Evolutionary conservation across 805 yeast species (phyloP).

Genomic region (Lachancea nothofagi): DNA sequence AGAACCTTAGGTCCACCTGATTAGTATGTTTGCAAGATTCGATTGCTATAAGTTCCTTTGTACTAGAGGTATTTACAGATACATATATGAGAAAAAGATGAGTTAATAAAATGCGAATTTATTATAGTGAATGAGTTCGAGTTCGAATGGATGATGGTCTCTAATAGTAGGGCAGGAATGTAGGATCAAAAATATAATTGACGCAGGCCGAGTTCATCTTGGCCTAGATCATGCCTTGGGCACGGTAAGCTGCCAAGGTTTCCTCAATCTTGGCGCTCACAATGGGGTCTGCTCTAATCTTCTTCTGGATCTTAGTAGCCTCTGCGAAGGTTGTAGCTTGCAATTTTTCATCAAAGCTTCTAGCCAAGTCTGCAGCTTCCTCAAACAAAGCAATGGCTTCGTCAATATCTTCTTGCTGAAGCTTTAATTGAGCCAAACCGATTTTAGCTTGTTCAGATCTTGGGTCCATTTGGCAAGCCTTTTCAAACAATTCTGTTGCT

Average conservation of each 20-base stretch:
- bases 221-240: slow-evolving; percentile 27
- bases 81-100: neutral
- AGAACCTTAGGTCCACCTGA: neutral
- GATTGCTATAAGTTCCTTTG: too few species aligned
- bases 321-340: slow-evolving; percentile 90
- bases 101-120: neutral
- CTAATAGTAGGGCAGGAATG: too few species aligned
- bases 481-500: slow-evolving; percentile 60
- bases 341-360: slow-evolving; percentile 78
- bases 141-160: neutral
- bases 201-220: too few species aligned
- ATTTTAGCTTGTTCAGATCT: slow-evolving; percentile 83
- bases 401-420: slow-evolving; percentile 76
- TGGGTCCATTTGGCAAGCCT: slow-evolving; percentile 81
- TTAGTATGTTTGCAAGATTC: neutral
- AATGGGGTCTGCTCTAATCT: slow-evolving; percentile 64
- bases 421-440: slow-evolving; percentile 84
- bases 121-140: neutral
- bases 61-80: slow-evolving; percentile 8
- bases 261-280: slow-evolving; percentile 59
- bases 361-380: slow-evolving; percentile 73
- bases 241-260: slow-evolving; percentile 41
- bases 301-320: slow-evolving; percentile 85
- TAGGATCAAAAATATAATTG: too few species aligned
- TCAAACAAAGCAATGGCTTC: slow-evolving; percentile 80